Conservation (phyloP, 2,329 filamentous ascomycete genomes). For the Pestalotiopsis sp. region DNA sequence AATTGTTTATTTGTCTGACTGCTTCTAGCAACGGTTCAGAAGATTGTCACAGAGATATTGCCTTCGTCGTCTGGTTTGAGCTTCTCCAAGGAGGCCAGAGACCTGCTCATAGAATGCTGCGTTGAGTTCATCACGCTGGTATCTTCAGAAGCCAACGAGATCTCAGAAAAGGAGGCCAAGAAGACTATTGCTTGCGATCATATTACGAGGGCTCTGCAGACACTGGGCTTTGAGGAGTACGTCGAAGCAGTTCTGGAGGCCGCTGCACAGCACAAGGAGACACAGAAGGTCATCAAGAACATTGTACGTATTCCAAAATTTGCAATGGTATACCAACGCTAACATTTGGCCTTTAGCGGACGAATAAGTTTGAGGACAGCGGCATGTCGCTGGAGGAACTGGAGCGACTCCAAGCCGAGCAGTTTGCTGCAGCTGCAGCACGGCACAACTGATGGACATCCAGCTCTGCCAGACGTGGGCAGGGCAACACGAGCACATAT, state of each 20-base stretch:
- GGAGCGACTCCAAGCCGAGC: conserved; percentile 83
- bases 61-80: conserved; percentile 74
- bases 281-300: conserved; percentile 70
- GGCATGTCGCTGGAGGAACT: conserved; percentile 91
- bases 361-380: conserved; percentile 94
- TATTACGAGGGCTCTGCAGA: conserved; percentile 90
- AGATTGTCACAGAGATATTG: conserved; percentile 93
- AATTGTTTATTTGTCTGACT: neutral
- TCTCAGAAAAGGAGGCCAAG: conserved; percentile 97
- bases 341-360: conserved; percentile 61
- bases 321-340: conserved; percentile 60
- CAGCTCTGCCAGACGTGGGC: neutral
- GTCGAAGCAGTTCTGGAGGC: conserved; percentile 72
- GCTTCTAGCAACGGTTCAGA: conserved; percentile 65
- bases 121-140: conserved; percentile 99
- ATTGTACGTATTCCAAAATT: conserved; percentile 28
- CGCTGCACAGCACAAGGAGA: conserved; percentile 74
- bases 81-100: conserved; percentile 93
- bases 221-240: conserved; percentile 91
- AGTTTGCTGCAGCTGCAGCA: conserved; percentile 66
- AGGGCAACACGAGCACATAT: neutral
- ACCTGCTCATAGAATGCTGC: conserved; percentile 96
- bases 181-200: conserved; percentile 99
- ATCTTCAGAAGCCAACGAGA: conserved; percentile 98
- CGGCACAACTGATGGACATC: conserved; percentile 23